Conservation (phyloP, 1,139 yeast species). For the Schwanniomyces etchellsii region DNA sequence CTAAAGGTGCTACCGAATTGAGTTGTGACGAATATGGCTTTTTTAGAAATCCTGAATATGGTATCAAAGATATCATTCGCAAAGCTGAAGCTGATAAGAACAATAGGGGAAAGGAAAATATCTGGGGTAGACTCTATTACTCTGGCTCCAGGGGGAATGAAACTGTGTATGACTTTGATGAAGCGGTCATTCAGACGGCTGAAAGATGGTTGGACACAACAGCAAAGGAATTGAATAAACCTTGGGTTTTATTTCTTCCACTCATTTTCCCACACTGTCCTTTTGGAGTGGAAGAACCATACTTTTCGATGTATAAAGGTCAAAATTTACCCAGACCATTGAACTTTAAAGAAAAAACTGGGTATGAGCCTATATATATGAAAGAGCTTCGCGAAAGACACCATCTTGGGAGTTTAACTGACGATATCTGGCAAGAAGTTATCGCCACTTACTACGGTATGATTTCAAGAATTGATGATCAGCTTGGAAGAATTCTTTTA, state of each 20-base stretch:
- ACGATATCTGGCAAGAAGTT: too few relatives aligned
- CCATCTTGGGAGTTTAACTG: too few relatives aligned
- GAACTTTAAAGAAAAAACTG: too few relatives aligned
- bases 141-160: conserved; percentile 6
- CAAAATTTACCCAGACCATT: conserved; percentile 7
- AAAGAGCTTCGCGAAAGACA: too few relatives aligned
- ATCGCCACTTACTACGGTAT: too few relatives aligned
- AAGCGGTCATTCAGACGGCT: conserved; percentile 11
- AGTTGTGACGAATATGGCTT: conserved; percentile 11
- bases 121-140: conserved; percentile 10
- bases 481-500: too few relatives aligned
- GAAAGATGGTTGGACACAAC: conserved; percentile 9
- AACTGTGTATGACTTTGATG: conserved; percentile 9
- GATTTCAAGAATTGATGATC: too few relatives aligned
- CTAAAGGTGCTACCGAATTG: conserved; percentile 8
- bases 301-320: conserved; percentile 10
- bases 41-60: conserved; percentile 5
- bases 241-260: conserved; percentile 11
- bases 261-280: conserved; percentile 12
- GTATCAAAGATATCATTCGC: background rate
- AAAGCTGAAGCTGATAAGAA: too few relatives aligned
- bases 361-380: too few relatives aligned
- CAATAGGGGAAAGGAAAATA: background rate
- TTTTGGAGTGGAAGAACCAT: conserved; percentile 12
- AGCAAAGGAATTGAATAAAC: conserved; percentile 6